Conservation (phyloP, 306 rosid species). For the Trifolium subterraneum region DNA sequence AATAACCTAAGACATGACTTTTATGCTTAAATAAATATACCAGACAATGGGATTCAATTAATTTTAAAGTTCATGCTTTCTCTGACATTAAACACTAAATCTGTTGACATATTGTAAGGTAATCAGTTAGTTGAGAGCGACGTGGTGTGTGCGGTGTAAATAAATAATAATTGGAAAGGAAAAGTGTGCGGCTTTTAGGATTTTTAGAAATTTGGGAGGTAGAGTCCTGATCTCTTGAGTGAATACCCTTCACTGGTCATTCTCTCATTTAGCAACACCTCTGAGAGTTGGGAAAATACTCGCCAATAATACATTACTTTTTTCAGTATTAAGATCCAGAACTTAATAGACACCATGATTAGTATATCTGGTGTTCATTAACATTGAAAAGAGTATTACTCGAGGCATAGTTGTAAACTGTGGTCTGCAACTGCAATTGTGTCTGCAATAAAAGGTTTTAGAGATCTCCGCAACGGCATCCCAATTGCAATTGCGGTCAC, state of each 20-base stretch:
- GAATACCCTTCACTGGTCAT: background rate
- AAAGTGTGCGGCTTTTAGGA: background rate
- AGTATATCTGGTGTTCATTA: conserved; percentile 9
- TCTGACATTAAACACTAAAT: background rate
- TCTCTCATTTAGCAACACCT: background rate
- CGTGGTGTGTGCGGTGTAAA: background rate
- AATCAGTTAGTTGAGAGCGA: conserved; percentile 3
- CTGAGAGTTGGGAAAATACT: background rate
- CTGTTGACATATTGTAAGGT: conserved; percentile 10
- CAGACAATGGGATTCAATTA: background rate
- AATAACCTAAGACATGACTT: background rate
- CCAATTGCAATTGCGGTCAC: background rate
- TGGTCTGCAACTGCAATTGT: background rate
- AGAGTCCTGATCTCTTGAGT: background rate
- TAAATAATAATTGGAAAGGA: background rate
- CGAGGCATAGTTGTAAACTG: background rate
- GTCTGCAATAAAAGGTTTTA: background rate
- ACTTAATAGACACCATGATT: conserved; percentile 8
- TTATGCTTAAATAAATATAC: conserved; percentile 1
- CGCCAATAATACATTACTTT: background rate
- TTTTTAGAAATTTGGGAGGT: background rate
- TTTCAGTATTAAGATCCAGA: conserved; percentile 10
- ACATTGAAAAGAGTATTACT: conserved; percentile 1
- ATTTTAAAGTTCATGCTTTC: background rate
- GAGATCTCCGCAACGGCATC: background rate